Evolutionary conservation across 2,329 filamentous ascomycete species (phyloP).

Genomic region (Cladosporium sp.): DNA sequence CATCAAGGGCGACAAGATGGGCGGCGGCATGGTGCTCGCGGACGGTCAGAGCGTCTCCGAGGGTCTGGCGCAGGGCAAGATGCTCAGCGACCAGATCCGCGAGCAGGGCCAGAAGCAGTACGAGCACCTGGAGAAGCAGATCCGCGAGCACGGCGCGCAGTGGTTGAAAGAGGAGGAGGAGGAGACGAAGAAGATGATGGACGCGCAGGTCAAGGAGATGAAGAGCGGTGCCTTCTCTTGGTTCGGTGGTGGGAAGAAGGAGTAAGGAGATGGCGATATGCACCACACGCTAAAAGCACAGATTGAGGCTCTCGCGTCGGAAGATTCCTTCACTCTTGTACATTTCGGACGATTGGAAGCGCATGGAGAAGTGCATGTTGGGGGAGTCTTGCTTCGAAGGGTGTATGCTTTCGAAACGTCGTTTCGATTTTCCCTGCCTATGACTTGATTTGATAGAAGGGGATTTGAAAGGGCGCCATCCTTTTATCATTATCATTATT

Average conservation of each 20-base stretch:
- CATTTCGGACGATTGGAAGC: not conserved
- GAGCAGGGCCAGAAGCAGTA: conserved; percentile 91
- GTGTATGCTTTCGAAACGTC: not conserved
- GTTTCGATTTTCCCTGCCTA: not conserved
- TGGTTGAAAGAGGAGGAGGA: conserved; percentile 93
- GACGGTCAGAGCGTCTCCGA: conserved; percentile 65
- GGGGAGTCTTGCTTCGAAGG: too few relatives aligned
- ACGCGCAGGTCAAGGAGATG: conserved; percentile 90
- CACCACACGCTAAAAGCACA: not conserved
- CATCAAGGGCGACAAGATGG: conserved; percentile 59
- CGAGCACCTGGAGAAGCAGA: conserved; percentile 82
- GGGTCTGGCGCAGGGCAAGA: conserved; percentile 87
- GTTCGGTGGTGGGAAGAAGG: conserved; percentile 40
- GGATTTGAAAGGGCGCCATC: not conserved
- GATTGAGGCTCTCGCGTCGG: not conserved
- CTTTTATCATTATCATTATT: too few relatives aligned
- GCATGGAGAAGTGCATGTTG: conserved; percentile 5
- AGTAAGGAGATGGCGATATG: conserved; percentile 5
- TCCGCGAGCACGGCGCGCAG: conserved; percentile 87
- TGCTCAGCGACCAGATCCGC: conserved; percentile 90
- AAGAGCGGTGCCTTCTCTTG: conserved; percentile 67
- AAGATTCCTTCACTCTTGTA: conserved; percentile 5
- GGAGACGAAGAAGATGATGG: conserved; percentile 81
- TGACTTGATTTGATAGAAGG: not conserved
- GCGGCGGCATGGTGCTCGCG: conserved; percentile 57